Evolutionary conservation across 2,329 filamentous ascomycete species (phyloP), one percentile per base, ranked within the genome.

Genomic region (Beauveria sp.): DNA sequence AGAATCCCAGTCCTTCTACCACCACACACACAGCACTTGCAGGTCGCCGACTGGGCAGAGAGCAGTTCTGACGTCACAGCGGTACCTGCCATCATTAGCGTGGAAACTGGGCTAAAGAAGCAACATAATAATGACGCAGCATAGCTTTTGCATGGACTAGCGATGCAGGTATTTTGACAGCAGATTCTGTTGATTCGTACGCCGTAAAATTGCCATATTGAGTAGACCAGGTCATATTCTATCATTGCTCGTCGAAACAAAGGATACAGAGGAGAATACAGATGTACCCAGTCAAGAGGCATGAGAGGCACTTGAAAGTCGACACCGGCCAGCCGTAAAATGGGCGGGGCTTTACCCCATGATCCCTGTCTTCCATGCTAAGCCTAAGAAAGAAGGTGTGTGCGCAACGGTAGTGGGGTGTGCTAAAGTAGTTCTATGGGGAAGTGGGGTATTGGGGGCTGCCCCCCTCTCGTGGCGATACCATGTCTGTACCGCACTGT

Each of bases 31-130:
- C 30, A 34, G 26, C 26, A 28, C 18, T n/a, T 24, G 54, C n/a
- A 37, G 54, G 41, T 47, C 26, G 54, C 24, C 54, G 41, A 37
- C 47, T 34, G 8, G 18, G 20, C 41, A 46, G 4, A 18, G 41
- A 48, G 18, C 18, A 34, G 20, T 16, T 57, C 28, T 57, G 55
- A 57, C 55, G 55, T 57, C 55, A 57, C 55, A 48, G 43, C 20
- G 12, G 28, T n/a, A 20, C 55, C 20, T 34, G 28, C 44, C 16
- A 24, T 40, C 26, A 14, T 48, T 48, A 26, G 55, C 20, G 55
- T 57, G 14, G 18, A 10, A 44, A 18, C 16, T 20, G n/a, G 22
- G 9, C 40, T 43, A 18, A 24, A 3, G 5, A 53, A 5, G 51
- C 20, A 28, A 20, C 51, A 40, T 12, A 14, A 20, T 37, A 5